Percentiles rank a stretch among this genome's conserved stretches.
phyloP scores from a whole-genome alignment of 768 basidiomycete species.

The Amylocystis lapponica region DNA sequence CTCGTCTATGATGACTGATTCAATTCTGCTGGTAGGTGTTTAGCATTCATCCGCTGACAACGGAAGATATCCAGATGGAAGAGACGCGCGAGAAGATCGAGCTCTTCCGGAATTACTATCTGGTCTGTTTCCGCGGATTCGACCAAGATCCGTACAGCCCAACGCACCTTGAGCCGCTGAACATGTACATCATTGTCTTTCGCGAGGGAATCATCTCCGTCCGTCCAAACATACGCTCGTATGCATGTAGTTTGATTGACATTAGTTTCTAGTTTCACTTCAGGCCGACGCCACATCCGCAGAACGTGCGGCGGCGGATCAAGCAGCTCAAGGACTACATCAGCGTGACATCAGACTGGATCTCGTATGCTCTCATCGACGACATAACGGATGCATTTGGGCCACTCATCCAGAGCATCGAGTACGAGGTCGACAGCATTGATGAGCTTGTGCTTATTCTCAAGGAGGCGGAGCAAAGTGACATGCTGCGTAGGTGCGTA shows the following conservation, averaged over 20 bases:
- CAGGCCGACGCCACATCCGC: conserved; percentile 93
- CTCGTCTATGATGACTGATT: background rate
- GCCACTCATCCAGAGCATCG: conserved; percentile 95
- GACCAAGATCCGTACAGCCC: conserved; percentile 98
- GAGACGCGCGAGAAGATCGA: conserved; percentile 99
- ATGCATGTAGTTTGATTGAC: background rate
- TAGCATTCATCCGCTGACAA: conserved; percentile 93
- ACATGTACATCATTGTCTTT: conserved; percentile 99
- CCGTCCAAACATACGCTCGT: conserved; percentile 33
- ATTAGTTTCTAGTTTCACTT: conserved; percentile 84
- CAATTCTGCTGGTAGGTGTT: conserved; percentile 65
- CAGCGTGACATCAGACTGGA: conserved; percentile 98
- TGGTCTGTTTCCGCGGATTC: conserved; percentile 98
- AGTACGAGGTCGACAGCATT: conserved; percentile 98
- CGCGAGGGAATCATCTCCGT: conserved; percentile 94
- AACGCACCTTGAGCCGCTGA: conserved; percentile 94
- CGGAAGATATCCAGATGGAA: conserved; percentile 99
- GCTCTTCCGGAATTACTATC: conserved; percentile 96
- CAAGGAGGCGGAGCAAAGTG: conserved; percentile 93
- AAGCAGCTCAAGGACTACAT: conserved; percentile 99
- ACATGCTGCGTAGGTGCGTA: conserved; percentile 79
- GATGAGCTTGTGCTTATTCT: conserved; percentile 97
- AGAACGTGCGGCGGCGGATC: conserved; percentile 95
- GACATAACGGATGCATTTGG: conserved; percentile 99
- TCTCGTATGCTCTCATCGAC: conserved; percentile 98